Percentiles rank a stretch among this genome's conserved stretches.
Evolutionary conservation across 176 grass and related monocot species (phyloP).

Genomic region (Dactylis glomerata): DNA sequence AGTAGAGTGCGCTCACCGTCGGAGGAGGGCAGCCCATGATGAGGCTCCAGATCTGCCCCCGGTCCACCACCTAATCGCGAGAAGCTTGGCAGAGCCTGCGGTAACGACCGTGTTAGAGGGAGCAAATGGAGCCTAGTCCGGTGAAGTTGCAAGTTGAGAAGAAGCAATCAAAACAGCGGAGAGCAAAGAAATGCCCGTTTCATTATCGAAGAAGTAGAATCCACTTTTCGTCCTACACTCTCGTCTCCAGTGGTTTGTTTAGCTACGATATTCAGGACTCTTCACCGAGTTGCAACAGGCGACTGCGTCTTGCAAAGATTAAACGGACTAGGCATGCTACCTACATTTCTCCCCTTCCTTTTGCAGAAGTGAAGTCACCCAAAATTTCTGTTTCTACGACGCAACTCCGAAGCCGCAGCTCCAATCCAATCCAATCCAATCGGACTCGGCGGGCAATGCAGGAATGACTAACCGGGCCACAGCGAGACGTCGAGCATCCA

Average conservation of each 20-base stretch:
- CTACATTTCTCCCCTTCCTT: too few species aligned
- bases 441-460: not conserved
- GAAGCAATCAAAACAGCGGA: not conserved
- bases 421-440: not conserved
- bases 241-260: not conserved
- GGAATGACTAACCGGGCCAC: constrained; percentile 26
- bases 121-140: not conserved
- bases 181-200: not conserved
- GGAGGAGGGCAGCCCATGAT: constrained; percentile 23
- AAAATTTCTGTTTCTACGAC: not conserved
- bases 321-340: not conserved
- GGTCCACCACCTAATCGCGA: constrained; percentile 14
- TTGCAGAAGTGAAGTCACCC: too few species aligned
- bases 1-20: constrained; percentile 28
- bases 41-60: constrained; percentile 20
- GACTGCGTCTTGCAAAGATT: not conserved
- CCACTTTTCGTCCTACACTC: not conserved
- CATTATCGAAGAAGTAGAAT: not conserved
- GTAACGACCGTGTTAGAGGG: not conserved
- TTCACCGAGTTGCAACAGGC: not conserved
- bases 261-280: not conserved
- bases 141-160: not conserved
- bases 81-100: constrained; percentile 39
- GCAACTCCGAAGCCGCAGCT: not conserved
- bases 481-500: constrained; percentile 27